These are phyloP conservation scores for Cyclocybe aegerita DNA, from an alignment of 768 basidiomycete genomes.

Conservation along the genomic window DNA sequence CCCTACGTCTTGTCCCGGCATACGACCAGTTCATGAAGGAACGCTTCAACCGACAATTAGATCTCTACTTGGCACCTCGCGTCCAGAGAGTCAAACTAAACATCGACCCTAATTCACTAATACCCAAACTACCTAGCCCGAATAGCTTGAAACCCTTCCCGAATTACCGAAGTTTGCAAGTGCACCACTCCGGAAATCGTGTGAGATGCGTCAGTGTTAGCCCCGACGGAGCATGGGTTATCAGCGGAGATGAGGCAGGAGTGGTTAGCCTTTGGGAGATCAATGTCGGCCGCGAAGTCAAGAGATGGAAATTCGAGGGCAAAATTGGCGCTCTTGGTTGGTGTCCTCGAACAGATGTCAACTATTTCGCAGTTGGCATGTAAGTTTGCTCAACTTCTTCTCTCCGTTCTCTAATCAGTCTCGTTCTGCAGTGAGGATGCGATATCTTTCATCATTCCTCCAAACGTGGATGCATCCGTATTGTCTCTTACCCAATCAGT, in stretches of 20 bases:
- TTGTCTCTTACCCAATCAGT: constrained; percentile 59
- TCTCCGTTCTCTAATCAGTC: constrained; percentile 8
- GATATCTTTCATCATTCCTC: constrained; percentile 78
- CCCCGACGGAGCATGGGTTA: constrained; percentile 88
- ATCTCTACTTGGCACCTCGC: constrained; percentile 94
- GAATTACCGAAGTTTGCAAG: constrained; percentile 71
- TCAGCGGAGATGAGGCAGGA: constrained; percentile 90
- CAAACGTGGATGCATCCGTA: constrained; percentile 64
- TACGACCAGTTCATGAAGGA: constrained; percentile 92
- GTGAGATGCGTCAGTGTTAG: constrained; percentile 78
- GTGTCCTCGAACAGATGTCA: constrained; percentile 86
- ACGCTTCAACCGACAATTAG: constrained; percentile 89
- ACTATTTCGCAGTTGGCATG: constrained; percentile 78
- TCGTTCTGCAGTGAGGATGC: constrained; percentile 67
- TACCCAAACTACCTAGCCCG: constrained; percentile 94
- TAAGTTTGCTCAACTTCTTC: constrained; percentile 41
- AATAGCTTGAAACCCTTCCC: constrained; percentile 94
- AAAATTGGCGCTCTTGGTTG: constrained; percentile 88
- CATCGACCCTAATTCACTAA: constrained; percentile 86
- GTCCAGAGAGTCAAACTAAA: constrained; percentile 85
- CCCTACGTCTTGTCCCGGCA: constrained; percentile 88
- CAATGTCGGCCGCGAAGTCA: constrained; percentile 83
- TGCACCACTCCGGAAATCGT: constrained; percentile 64
- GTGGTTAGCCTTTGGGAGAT: constrained; percentile 90
- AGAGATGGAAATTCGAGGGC: constrained; percentile 78